phyloP scores from a whole-genome alignment of 2,329 filamentous ascomycete species.

The Cordyceps tenuipes region DNA sequence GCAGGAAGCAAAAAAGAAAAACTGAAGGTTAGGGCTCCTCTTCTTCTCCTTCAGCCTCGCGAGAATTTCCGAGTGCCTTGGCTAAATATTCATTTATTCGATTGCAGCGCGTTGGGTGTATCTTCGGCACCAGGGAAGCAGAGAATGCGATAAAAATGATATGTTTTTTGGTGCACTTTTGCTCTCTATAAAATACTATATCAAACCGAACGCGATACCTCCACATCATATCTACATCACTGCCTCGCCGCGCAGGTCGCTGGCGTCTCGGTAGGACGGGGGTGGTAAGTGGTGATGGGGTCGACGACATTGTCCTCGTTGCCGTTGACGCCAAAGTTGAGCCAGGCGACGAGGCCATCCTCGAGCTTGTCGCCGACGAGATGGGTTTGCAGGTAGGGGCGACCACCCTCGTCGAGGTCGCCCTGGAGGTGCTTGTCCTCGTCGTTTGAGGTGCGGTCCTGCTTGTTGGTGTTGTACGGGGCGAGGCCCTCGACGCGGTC shows the following conservation, averaged over 20 bases:
- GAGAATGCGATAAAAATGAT: background rate
- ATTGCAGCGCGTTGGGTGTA: no score
- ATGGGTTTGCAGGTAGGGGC: slow-evolving; percentile 51
- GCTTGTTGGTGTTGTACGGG: slow-evolving; percentile 38
- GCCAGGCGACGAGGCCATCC: slow-evolving; percentile 47
- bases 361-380: slow-evolving; percentile 42
- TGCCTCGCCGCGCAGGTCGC: background rate
- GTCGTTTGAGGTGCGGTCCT: slow-evolving; percentile 38
- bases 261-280: background rate
- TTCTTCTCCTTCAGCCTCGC: no score
- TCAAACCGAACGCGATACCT: background rate
- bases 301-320: slow-evolving; percentile 1
- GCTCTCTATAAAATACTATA: background rate
- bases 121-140: no score
- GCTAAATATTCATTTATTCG: no score
- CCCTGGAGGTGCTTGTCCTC: slow-evolving; percentile 40
- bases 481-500: slow-evolving; percentile 35
- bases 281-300: slow-evolving; percentile 7
- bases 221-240: no score
- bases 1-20: no score
- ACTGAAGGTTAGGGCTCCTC: no score
- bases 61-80: no score
- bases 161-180: background rate
- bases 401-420: slow-evolving; percentile 40
- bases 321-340: slow-evolving; percentile 40